Conservation (phyloP, 1,139 yeast genomes). For the Debaryomyces sp. region DNA sequence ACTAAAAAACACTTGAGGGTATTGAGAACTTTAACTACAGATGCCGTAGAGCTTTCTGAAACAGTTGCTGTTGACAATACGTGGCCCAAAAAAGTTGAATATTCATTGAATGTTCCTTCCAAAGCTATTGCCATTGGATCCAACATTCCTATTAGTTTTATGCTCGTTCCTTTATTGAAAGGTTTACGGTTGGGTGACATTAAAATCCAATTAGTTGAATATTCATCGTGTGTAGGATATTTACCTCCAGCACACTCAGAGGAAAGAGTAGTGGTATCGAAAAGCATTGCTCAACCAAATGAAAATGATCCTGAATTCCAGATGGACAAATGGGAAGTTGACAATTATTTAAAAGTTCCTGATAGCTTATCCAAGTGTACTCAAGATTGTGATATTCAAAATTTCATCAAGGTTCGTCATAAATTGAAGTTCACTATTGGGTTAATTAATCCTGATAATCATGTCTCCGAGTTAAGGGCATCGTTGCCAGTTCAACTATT, state of each 20-base stretch:
- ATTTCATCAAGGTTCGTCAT: constrained; percentile 67
- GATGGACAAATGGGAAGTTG: constrained; percentile 79
- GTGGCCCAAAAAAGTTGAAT: constrained; percentile 95
- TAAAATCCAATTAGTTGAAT: constrained; percentile 67
- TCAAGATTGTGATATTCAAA: constrained; percentile 76
- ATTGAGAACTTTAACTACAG: constrained; percentile 86
- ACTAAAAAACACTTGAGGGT: constrained; percentile 77
- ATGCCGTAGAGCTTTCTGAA: constrained; percentile 84
- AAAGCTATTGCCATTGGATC: constrained; percentile 93
- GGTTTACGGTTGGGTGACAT: constrained; percentile 78
- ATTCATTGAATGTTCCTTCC: constrained; percentile 82
- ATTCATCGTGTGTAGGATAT: constrained; percentile 62
- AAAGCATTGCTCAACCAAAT: constrained; percentile 34
- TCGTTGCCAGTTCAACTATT: constrained; percentile 69
- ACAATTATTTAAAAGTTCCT: constrained; percentile 64
- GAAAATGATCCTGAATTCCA: constrained; percentile 45
- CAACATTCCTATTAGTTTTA: constrained; percentile 65
- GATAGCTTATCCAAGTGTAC: constrained; percentile 72
- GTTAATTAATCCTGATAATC: constrained; percentile 72
- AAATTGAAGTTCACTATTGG: constrained; percentile 68
- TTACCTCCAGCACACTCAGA: constrained; percentile 55
- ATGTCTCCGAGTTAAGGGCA: constrained; percentile 75
- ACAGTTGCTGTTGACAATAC: constrained; percentile 93
- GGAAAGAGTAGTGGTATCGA: constrained; percentile 57
- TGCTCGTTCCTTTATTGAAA: constrained; percentile 77